Evolutionary conservation across 179 eudicot species (phyloP).

Genomic region (Silene coronaria): DNA sequence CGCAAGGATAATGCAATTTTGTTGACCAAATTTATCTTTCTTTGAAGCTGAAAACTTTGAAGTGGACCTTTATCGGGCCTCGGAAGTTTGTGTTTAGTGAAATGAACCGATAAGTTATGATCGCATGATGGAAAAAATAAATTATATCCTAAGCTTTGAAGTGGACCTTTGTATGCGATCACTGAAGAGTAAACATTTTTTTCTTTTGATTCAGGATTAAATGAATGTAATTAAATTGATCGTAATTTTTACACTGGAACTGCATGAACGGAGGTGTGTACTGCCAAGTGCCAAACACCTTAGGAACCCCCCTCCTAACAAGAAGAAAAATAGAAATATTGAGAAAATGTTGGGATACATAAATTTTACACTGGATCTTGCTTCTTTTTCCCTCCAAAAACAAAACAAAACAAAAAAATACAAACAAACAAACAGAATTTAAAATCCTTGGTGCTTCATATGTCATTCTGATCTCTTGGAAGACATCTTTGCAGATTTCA

Average conservation of each 20-base stretch:
- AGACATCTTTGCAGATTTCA: constrained; percentile 67
- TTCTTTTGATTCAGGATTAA: no score
- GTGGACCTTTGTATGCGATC: neutral
- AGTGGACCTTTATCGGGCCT: neutral
- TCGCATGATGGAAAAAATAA: neutral
- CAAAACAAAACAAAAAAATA: no score
- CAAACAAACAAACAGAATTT: no score
- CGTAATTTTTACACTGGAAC: no score
- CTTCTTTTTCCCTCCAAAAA: neutral
- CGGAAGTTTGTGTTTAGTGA: neutral
- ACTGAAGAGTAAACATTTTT: neutral
- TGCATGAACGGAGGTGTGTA: neutral
- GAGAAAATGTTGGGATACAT: neutral
- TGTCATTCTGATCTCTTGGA: constrained; percentile 18
- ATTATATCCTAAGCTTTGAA: neutral
- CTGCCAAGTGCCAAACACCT: neutral
- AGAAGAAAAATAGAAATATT: neutral
- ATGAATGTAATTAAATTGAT: no score
- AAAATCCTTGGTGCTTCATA: neutral
- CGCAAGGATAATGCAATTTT: no score
- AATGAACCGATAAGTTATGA: neutral
- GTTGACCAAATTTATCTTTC: no score
- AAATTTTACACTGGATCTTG: neutral
- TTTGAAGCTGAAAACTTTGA: neutral
- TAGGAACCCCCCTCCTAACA: neutral